These are phyloP conservation scores for Suillus sp. DNA, from an alignment of 768 basidiomycete genomes.

Conservation along the genomic window DNA sequence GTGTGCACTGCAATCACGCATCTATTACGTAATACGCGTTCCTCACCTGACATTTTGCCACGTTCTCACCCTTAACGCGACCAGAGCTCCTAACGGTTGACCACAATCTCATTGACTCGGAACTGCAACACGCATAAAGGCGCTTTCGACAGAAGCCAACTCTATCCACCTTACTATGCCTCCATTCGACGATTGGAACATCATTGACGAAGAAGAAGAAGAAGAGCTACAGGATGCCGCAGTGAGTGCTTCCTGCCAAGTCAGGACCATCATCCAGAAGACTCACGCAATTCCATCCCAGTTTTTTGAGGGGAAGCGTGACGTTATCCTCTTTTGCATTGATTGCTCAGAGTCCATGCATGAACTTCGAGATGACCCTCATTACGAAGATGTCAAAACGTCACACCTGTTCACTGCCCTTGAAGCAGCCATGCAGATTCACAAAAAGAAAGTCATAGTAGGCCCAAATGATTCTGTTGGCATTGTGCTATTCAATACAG, in stretches of 20 bases:
- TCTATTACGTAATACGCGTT: constrained; percentile 30
- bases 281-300: constrained; percentile 24
- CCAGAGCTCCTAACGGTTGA: constrained; percentile 15
- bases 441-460: constrained; percentile 87
- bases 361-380: constrained; percentile 61
- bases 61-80: constrained; percentile 9
- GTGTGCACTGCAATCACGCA: neutral
- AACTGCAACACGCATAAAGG: neutral
- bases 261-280: neutral
- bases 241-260: constrained; percentile 37
- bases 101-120: neutral
- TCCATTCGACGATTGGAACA: constrained; percentile 81
- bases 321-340: constrained; percentile 94
- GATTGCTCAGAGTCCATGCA: constrained; percentile 95
- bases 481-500: constrained; percentile 91
- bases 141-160: neutral
- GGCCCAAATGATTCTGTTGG: constrained; percentile 91
- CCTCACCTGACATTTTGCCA: constrained; percentile 8
- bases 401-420: constrained; percentile 81
- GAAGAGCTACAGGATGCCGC: constrained; percentile 76
- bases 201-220: constrained; percentile 77
- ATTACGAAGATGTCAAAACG: constrained; percentile 65
- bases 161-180: constrained; percentile 45
- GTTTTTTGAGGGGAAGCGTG: constrained; percentile 73
- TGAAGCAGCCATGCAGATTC: constrained; percentile 81